phyloP scores from a whole-genome alignment of 208 protist genomes.

The Vickermania spadyakhi region DNA sequence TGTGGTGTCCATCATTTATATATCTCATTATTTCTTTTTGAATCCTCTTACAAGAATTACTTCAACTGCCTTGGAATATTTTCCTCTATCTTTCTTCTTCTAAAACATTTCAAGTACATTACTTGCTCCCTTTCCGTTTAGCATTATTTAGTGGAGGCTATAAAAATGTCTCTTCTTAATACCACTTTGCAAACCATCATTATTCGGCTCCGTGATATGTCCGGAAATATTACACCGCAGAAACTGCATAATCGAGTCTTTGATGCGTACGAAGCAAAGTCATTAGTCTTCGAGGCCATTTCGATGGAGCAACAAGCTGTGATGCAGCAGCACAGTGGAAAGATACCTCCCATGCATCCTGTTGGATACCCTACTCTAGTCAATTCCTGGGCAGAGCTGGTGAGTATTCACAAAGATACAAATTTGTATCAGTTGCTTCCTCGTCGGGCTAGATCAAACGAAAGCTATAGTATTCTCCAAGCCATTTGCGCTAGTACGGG shows the following conservation, averaged over 20 bases:
- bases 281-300: slow-evolving; percentile 81
- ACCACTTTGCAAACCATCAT: slow-evolving; percentile 79
- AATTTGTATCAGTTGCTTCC: slow-evolving; percentile 83
- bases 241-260: slow-evolving; percentile 88
- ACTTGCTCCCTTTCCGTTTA: too few relatives aligned
- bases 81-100: slow-evolving; percentile 10
- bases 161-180: slow-evolving; percentile 72
- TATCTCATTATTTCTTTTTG: slow-evolving; percentile 2
- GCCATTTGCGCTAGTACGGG: slow-evolving; percentile 69
- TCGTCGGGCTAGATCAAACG: slow-evolving; percentile 60
- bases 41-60: not conserved
- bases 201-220: slow-evolving; percentile 73
- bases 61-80: slow-evolving; percentile 1
- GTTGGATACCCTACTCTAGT: slow-evolving; percentile 64
- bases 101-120: slow-evolving; percentile 3
- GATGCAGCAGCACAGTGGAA: slow-evolving; percentile 54
- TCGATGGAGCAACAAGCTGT: slow-evolving; percentile 58
- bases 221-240: slow-evolving; percentile 77
- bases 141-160: too few relatives aligned
- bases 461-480: slow-evolving; percentile 56
- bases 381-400: slow-evolving; percentile 70
- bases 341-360: slow-evolving; percentile 68
- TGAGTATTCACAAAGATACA: slow-evolving; percentile 48
- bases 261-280: slow-evolving; percentile 86
- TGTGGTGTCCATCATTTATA: slow-evolving; percentile 6